phyloP scores from a whole-genome alignment of 2,329 filamentous ascomycete species.

The Hirsutella rhossiliensis region DNA sequence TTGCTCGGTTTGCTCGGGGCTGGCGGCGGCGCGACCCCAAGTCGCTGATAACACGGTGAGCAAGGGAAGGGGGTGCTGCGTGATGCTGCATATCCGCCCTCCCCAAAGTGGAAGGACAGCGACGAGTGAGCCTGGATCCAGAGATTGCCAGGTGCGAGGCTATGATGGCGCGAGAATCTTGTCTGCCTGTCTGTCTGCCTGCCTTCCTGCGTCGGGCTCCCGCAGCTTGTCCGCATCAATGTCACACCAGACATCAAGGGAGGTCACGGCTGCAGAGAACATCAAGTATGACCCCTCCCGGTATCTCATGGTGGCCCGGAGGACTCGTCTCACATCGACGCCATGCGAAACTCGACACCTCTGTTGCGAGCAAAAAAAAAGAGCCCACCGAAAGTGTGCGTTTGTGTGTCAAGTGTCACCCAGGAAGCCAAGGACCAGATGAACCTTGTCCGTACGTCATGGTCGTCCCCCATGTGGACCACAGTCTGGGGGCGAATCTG shows the following conservation, averaged over 20 bases:
- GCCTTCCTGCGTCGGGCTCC: no score
- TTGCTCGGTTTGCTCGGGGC: neutral
- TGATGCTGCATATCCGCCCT: neutral
- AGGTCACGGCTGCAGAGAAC: no score
- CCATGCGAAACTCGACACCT: no score
- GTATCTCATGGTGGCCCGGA: no score
- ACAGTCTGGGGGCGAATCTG: no score
- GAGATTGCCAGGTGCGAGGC: no score
- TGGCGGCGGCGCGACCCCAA: neutral
- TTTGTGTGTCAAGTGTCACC: neutral
- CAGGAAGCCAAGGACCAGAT: neutral
- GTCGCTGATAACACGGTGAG: no score
- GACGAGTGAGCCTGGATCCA: neutral
- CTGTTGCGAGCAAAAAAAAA: neutral
- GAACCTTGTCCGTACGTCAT: neutral
- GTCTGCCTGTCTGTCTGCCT: neutral
- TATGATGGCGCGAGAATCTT: neutral
- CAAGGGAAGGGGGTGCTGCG: neutral
- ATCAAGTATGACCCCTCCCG: no score
- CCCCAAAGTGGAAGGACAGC: neutral
- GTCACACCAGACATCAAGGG: no score
- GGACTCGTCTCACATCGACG: no score
- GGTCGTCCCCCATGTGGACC: neutral
- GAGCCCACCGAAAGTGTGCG: neutral
- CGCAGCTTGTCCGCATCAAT: no score